Evolutionary conservation across 2,329 filamentous ascomycete genomes (phyloP), one percentile per base, ranked within the genome.

Genomic region (Colletotrichum liaoningense): DNA sequence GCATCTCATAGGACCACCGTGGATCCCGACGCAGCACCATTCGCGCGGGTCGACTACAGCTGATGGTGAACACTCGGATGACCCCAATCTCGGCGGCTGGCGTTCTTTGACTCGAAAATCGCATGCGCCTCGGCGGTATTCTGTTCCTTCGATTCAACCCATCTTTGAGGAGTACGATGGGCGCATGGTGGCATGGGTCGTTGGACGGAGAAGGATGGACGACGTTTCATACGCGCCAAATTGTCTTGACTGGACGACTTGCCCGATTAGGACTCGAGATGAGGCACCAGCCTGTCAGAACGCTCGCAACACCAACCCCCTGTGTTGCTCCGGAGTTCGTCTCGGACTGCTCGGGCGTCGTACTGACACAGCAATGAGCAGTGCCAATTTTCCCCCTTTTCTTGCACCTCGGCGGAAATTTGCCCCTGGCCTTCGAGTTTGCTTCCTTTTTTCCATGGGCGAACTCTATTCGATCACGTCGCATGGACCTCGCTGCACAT

Each of bases 211-310:
- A 70, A 8, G 38, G 38, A 42, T 42, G 38, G 16, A 35, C 8
- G 33, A 65, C 63, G 68, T 67, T 67, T 49, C 63, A 42, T 26
- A 22, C 54, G 30, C 28, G 57, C 38, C 26, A 67, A 22, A 19
- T 6, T 38, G 24, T 58, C 49, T 49, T 49, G 69, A 52, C 57
- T 63, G 49, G 64, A 68, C 49, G 52, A 72, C 65, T 72, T 72
- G 69, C 69, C 69, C 52, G 69, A 72, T 72, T 69, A 35, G 69
- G 69, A 69, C 69, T 69, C 58, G 26, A 52, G 58, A 72, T 46
- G 65, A 69, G 67, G 69, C 38, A 58, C 35, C 69, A 72, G 69
- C 69, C 69, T 72, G 69, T 72, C 58, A 72, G 58, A 69, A 60
- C 14, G 46, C 70, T 54, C 55, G 33, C 60, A 69, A 57, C 52